Base-by-base conservation (phyloP, 148 eudicot species). In the Euryodendron excelsum region DNA sequence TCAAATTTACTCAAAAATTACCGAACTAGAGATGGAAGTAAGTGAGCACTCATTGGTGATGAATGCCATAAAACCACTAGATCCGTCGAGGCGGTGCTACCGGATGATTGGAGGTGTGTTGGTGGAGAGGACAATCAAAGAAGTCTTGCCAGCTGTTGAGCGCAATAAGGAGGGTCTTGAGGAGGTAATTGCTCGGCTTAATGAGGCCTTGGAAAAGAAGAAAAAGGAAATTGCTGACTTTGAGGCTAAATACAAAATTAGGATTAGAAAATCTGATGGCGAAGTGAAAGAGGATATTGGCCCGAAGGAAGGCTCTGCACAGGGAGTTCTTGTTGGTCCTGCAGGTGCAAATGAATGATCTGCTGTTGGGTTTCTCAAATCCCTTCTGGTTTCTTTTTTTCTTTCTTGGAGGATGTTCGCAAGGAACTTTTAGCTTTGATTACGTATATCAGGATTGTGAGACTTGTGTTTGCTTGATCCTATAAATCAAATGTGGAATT, bases 21-120 rank as follows among this genome's bases (percentile, higher is more conserved):
- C 96, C 0, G 98, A 94, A 85, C 91, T 94, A 1, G 98, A 94
- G 83, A 94, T 94, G 93, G 97, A 94, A 89, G 96, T 85, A 30
- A 91, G 96, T 36, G 98, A 94, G 75, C 97, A 94, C 84, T 79
- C 97, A 17, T 80, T 94, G 78, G 97, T 94, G 28, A 88, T 94
- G 41, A 92, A 89, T 59, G 98, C 98, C 70, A 92, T 94, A 56
- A 76, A 91, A 73, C 97, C 97, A 0, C 94, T 94, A 12, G 97
- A 94, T 79, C 94, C 91, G 23, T 86, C 96, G 11, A 86, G 98
- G 82, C 82, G 85, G 85, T 94, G 98, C 87, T 94, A 84, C 79
- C 87, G 97, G 5, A 94, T 94, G 98, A 91, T 94, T 76, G 97
- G 97, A 44, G 98, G 98, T 18, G 97, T 94, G 20, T 88, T 94